Percentiles rank a stretch among this genome's conserved stretches.
phyloP scores from a whole-genome alignment of 305 asterid genomes.

The Solanum hybrid region DNA sequence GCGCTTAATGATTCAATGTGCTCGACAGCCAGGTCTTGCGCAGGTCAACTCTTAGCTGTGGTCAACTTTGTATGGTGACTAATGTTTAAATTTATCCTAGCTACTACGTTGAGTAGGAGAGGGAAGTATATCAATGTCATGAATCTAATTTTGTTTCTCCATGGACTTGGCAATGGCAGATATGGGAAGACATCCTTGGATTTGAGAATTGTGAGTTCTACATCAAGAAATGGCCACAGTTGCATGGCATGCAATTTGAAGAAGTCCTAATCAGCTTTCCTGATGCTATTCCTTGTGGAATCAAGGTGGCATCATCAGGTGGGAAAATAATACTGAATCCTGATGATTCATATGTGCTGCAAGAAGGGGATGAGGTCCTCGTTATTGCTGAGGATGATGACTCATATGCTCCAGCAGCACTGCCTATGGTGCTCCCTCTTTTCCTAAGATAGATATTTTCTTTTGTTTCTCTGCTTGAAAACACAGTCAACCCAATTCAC shows the following conservation, averaged over 20 bases:
- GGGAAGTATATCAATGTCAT: background rate
- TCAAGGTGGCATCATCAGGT: conserved; percentile 67
- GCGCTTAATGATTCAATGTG: conserved; percentile 91
- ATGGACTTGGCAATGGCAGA: conserved; percentile 37
- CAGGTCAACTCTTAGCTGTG: conserved; percentile 46
- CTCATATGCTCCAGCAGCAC: conserved; percentile 63
- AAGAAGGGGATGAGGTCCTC: conserved; percentile 85
- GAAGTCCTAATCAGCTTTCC: conserved; percentile 86
- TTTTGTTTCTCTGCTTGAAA: background rate
- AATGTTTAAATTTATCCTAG: background rate
- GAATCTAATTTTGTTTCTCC: conserved; percentile 9
- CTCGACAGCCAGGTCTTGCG: conserved; percentile 97
- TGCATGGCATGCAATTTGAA: conserved; percentile 80
- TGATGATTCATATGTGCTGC: conserved; percentile 65
- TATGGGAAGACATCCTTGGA: conserved; percentile 96
- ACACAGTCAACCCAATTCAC: background rate
- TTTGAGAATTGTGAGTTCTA: conserved; percentile 91
- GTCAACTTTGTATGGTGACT: background rate
- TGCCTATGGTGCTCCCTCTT: conserved; percentile 66
- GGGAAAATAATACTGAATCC: conserved; percentile 87
- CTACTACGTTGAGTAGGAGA: background rate
- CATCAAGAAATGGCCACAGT: conserved; percentile 77
- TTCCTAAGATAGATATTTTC: conserved; percentile 3
- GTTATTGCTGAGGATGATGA: conserved; percentile 95
- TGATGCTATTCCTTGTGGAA: conserved; percentile 90